Evolutionary conservation across 768 basidiomycete genomes (phyloP), one percentile per base, ranked within the genome.

Genomic region (Rhodosporidiobolus odoratus): DNA sequence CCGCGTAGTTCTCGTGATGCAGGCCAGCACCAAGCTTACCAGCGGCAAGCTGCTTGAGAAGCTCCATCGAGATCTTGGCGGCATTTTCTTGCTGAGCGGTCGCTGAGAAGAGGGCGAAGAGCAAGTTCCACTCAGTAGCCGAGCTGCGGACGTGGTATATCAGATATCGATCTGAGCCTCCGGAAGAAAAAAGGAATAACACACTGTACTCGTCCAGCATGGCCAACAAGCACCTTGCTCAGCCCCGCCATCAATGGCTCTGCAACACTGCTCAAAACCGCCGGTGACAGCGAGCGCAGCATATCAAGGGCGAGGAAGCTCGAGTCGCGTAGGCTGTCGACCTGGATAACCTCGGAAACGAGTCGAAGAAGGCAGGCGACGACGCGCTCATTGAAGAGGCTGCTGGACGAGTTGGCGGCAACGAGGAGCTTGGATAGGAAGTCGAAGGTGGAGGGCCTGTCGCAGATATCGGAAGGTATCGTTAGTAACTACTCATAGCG

Each of bases 51-150:
- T 80, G 81, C 25, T 84, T 80, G n/a, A 95, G 82, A 27, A 96
- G 84, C 27, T 87, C 87, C 77, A 97, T 90, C 3, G 95, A 89
- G 61, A 87, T 81, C 45, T 90, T 88, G 34, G 91, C 87, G 9
- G 93, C 94, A 79, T 92, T 91, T 16, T 91, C 86, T 77, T 96
- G 89, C 19, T 87, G 83, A 50, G 93, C 85, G 0, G 92, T 94
- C 2, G 88, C 88, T 58, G 91, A 86, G 72, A 98, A 84, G 37
- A 97, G 83, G 1, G 91, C 89, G 76, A 94, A 91, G 30, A 94
- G 85, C 48, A 98, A 82, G 71, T 91, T 92, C 95, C 95, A 99
- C 78, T 98, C 95, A 1, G 95, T 97, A 74, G 89, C 88, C 1
- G 92, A 93, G 65, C 88, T 92, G 45, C 32, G n/a, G n/a, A n/a